Evolutionary conservation across 1,139 yeast species (phyloP).

Genomic region (Blastobotrys proliferans): DNA sequence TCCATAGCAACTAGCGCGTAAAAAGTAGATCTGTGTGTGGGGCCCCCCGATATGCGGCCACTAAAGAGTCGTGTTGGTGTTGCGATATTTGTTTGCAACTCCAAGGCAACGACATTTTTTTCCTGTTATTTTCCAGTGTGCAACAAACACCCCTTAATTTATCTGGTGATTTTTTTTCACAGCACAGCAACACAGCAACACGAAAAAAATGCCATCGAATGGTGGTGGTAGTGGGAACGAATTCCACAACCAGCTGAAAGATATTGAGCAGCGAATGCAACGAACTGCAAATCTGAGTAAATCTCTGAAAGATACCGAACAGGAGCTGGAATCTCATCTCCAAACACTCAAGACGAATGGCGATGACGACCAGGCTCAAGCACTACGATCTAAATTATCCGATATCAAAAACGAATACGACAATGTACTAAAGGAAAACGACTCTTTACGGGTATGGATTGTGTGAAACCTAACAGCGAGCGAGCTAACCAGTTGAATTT

Average conservation of each 20-base stretch:
- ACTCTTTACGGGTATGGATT: background rate
- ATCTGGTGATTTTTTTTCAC: too few relatives aligned
- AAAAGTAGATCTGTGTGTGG: background rate
- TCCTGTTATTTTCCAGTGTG: background rate
- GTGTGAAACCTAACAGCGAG: background rate
- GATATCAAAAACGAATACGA: conserved; percentile 20
- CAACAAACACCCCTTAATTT: too few relatives aligned
- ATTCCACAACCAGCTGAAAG: conserved; percentile 18
- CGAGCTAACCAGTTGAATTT: background rate
- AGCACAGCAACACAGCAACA: background rate
- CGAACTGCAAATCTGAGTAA: conserved; percentile 19
- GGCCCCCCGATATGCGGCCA: background rate
- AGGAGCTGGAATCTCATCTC: conserved; percentile 15
- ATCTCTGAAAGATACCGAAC: conserved; percentile 19
- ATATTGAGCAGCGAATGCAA: conserved; percentile 18
- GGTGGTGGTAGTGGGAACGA: conserved; percentile 10
- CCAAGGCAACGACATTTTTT: too few relatives aligned
- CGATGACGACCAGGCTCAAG: conserved; percentile 6
- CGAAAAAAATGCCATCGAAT: conserved; percentile 1
- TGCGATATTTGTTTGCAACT: too few relatives aligned
- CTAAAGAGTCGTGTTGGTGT: too few relatives aligned
- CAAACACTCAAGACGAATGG: conserved; percentile 4
- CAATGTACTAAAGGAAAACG: conserved; percentile 16
- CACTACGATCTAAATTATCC: conserved; percentile 16
- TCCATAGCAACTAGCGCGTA: background rate